Percentiles rank a stretch among this genome's conserved stretches.
phyloP scores from a whole-genome alignment of 139 green algal genomes.

The Astrephomene gubernaculifera region DNA sequence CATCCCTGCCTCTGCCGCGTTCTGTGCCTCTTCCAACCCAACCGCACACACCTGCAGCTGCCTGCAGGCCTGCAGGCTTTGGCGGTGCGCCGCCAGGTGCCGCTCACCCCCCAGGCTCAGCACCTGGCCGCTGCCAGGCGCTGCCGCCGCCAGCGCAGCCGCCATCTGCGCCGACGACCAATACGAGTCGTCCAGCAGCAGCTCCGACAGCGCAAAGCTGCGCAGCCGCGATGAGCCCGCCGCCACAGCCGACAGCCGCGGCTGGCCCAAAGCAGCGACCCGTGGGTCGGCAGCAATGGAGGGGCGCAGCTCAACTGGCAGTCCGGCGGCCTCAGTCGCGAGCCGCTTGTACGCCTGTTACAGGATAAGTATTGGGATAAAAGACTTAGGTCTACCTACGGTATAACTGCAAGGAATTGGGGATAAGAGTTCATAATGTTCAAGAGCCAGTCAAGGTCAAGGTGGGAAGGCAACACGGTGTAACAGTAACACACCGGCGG shows the following conservation, averaged over 20 bases:
- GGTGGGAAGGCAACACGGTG: too few relatives aligned
- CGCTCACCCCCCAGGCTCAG: neutral
- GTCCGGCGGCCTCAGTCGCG: neutral
- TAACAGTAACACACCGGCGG: too few relatives aligned
- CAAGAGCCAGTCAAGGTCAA: too few relatives aligned
- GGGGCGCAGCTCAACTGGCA: neutral
- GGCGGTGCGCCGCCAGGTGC: neutral
- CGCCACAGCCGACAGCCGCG: neutral
- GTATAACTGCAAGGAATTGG: too few relatives aligned
- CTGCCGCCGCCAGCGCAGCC: neutral
- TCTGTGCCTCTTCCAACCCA: too few relatives aligned
- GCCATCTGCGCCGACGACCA: slow-evolving; percentile 26
- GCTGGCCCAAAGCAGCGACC: neutral
- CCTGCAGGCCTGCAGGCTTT: neutral
- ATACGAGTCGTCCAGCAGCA: slow-evolving; percentile 33
- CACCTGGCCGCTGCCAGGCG: neutral
- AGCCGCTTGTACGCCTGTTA: slow-evolving; percentile 1
- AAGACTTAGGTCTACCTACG: too few relatives aligned
- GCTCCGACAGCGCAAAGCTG: slow-evolving; percentile 1
- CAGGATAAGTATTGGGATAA: too few relatives aligned
- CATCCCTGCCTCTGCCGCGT: too few relatives aligned
- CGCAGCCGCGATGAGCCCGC: neutral
- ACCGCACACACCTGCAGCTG: slow-evolving; percentile 11
- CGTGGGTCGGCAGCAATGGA: slow-evolving; percentile 7
- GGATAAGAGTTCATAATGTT: too few relatives aligned